Evolutionary conservation across 306 rosid genomes (phyloP), one percentile per base, ranked within the genome.

Genomic region (Trifolium dubium): DNA sequence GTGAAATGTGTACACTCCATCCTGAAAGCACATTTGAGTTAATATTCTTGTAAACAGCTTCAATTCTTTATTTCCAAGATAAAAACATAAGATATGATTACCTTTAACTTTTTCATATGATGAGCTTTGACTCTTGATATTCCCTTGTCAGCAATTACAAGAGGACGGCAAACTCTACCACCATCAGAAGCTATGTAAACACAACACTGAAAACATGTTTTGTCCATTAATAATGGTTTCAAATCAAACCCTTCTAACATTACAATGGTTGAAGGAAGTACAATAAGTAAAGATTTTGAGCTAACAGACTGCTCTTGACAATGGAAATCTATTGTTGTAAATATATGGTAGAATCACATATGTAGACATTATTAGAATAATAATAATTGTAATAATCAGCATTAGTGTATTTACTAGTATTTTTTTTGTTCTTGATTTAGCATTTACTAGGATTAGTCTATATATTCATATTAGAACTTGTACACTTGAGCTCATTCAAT

Each of bases 111-210:
- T 78, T 86, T 88, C 98, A 93, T 93, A 77, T 93, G 97, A 82
- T 86, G 76, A 72, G 85, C 90, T 81, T 89, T 91, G 74, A 93
- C 81, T 83, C 93, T 86, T 37, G 98, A 86, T 63, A 86, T 58
- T 70, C 98, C 98, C 54, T 88, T 90, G 83, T 91, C 96, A 74
- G 90, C 96, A 75, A 93, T 89, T 69, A 93, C 98, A 46, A 93
- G 86, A n/a, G 97, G 98, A 69, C 98, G 96, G 54, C 97, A 93
- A 74, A 93, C 98, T 79, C 98, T 87, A 35, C 98, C 98, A 47
- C 96, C 98, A 83, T 93, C 98, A 62, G 97, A 91, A 83, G 98
- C 97, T 77, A 93, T 68, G 74, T 93, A 91, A 37, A 93, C 94
- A 83, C 98, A 88, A 28, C 65, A 75, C 94, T 90, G 90, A 28